phyloP scores from a whole-genome alignment of 306 rosid genomes.

The Casuarina equisetifolia region DNA sequence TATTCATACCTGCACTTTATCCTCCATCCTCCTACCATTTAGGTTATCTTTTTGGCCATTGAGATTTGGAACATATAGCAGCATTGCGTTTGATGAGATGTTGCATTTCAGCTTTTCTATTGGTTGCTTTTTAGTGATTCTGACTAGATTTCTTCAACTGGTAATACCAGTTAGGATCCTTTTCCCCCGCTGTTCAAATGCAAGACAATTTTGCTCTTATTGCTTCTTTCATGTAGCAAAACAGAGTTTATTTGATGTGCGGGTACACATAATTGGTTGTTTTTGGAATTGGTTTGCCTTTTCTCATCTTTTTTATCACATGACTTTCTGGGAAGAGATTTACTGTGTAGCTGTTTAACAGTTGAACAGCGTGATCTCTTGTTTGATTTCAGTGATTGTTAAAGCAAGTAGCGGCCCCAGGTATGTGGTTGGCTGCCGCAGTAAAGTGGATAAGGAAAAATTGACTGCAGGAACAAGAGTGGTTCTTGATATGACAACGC shows the following conservation, averaged over 20 bases:
- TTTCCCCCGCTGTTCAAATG: background rate
- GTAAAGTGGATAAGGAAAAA: slow-evolving; percentile 90
- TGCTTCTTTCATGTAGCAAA: background rate
- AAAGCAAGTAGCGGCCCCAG: slow-evolving; percentile 95
- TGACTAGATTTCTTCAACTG: background rate
- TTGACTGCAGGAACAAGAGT: slow-evolving; percentile 89
- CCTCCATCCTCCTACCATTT: slow-evolving; percentile 5
- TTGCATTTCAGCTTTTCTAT: background rate
- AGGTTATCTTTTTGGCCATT: background rate
- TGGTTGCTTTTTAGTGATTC: slow-evolving; percentile 5
- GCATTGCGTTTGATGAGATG: background rate
- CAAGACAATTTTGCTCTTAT: background rate
- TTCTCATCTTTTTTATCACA: background rate
- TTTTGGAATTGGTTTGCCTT: background rate
- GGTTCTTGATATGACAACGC: slow-evolving; percentile 91
- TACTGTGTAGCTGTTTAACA: slow-evolving; percentile 12
- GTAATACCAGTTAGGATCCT: background rate
- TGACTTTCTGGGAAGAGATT: slow-evolving; percentile 6
- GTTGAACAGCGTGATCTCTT: slow-evolving; percentile 28
- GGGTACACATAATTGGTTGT: background rate
- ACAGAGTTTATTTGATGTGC: background rate
- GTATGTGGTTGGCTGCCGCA: slow-evolving; percentile 93
- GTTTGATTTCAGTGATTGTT: slow-evolving; percentile 72
- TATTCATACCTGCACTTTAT: background rate
- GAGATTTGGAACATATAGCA: background rate